Evolutionary conservation across 345 rosid species (phyloP), one percentile per base, ranked within the genome.

Genomic region (Dimocarpus longan): DNA sequence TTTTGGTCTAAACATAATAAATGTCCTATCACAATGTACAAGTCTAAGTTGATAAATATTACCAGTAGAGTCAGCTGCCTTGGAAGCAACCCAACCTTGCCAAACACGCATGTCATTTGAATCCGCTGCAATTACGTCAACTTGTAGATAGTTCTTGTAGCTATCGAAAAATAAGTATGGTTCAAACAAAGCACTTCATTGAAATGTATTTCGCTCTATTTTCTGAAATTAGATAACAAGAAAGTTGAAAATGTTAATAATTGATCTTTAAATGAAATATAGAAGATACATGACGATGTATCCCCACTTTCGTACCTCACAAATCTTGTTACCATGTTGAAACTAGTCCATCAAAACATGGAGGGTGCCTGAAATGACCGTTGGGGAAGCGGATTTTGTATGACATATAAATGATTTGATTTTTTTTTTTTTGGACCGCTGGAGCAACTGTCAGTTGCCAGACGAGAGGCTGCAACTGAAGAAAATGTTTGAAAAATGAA

Each of bases 61-160:
- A 91, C 95, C 93, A 82, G 87, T 71, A 88, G 75, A 79, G 90
- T 90, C 68, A 91, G 84, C 80, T 90, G 95, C 81, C 95, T 86
- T 86, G 13, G 95, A 91, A 84, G 90, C 93, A 52, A 91, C 95
- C 92, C 95, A 90, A 73, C 95, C 92, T 85, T 86, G 90, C 95
- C 93, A 91, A 52, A 87, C 74, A 24, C 84, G 89, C 87, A 91
- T 80, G 74, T 91, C 92, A 83, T 91, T 87, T 65, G 68, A 82
- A 86, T 90, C 84, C 8, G 83, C 85, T 48, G 92, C 95, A 80
- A 85, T 70, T 78, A 91, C 80, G 72, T 90, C 92, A 44, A 91
- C 91, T 80, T 90, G 91, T 78, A 91, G 85, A 82, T 91, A 91
- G 78, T 91, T 90, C 72, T 79, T 88, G 90, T 90, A 91, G 85